phyloP scores from a whole-genome alignment of 1,284 basidiomycete genomes.

The Fomitiporia mediterranea region DNA sequence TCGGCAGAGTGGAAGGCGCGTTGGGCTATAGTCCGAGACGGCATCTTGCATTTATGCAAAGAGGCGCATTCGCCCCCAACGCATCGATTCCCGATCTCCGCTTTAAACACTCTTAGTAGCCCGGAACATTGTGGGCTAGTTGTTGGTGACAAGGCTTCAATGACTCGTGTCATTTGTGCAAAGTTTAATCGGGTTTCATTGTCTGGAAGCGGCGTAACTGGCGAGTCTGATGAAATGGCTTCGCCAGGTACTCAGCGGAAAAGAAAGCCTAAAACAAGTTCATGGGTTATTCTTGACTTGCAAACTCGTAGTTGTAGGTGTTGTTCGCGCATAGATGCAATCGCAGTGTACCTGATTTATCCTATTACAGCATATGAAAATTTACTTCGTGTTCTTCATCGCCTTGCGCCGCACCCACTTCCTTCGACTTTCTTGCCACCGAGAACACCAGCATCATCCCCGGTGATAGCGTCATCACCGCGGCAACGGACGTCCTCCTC shows the following conservation, averaged over 20 bases:
- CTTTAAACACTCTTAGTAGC: constrained; percentile 41
- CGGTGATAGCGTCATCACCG: constrained; percentile 21
- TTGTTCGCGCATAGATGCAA: not conserved
- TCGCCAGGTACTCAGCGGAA: constrained; percentile 8
- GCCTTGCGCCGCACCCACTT: constrained; percentile 39
- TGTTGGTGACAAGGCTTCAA: constrained; percentile 18
- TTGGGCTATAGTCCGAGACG: constrained; percentile 59
- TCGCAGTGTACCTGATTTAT: not conserved
- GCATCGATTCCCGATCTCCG: constrained; percentile 38
- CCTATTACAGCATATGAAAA: constrained; percentile 43
- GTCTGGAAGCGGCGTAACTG: not conserved
- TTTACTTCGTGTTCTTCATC: constrained; percentile 57
- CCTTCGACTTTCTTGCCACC: constrained; percentile 44
- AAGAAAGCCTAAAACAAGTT: constrained; percentile 27
- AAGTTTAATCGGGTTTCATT: constrained; percentile 34
- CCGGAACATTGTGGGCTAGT: constrained; percentile 39
- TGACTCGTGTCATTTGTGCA: constrained; percentile 43
- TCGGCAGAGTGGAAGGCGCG: constrained; percentile 55
- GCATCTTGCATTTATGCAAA: constrained; percentile 49
- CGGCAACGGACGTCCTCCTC: constrained; percentile 3
- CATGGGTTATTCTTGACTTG: constrained; percentile 59
- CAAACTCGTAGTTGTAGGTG: constrained; percentile 46
- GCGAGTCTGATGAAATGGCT: constrained; percentile 3
- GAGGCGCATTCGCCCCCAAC: constrained; percentile 43
- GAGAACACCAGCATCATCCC: constrained; percentile 23